Evolutionary conservation across 176 grass and related monocot genomes (phyloP), one percentile per base, ranked within the genome.

Genomic region (Phoenix dactylifera): DNA sequence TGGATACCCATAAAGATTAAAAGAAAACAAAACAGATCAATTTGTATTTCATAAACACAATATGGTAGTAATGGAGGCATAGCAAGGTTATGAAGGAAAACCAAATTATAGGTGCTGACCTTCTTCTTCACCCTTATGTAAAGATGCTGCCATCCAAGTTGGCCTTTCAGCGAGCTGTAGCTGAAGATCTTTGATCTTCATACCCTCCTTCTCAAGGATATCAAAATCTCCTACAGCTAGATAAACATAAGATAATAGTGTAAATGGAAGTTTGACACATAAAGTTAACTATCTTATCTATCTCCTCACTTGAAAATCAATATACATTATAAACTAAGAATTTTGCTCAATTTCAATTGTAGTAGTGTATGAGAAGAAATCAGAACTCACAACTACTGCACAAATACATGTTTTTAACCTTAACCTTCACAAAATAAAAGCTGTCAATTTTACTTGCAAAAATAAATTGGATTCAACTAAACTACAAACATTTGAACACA

Each of bases 81-180:
- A 18, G 12, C 18, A 16, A 10, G 6, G 22, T 10, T 20, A 4
- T 56, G 22, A 56, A 56, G 9, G 18, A 23, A 22, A 22, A 56
- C 18, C 16, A 71, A n/a, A 16, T 12, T 28, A 26, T 24, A 17
- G 16, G 44, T 35, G 6, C 51, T 79, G 49, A 90, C 93, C 78
- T 83, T 80, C 66, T 82, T 97, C 81, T 88, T 97, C 87, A 20
- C 93, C 87, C 50, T 70, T 71, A 72, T 97, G 87, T 67, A 97
- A 66, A 66, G 93, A 97, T 67, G 87, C 84, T 58, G 84, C 84
- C 78, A 88, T 85, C 87, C 87, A 91, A 62, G 74, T 28, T 26
- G 81, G 93, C 60, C 87, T 84, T 79, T 68, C 64, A 1, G 26
- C 22, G 58, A 97, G 78, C 55, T 85, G 75, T 24, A 75, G 53